A percentile compares a stretch with the other conserved stretches of the same genome.
Evolutionary conservation across 352 stramenopile genomes (phyloP).

Genomic region (Proteromonas lacertae): DNA sequence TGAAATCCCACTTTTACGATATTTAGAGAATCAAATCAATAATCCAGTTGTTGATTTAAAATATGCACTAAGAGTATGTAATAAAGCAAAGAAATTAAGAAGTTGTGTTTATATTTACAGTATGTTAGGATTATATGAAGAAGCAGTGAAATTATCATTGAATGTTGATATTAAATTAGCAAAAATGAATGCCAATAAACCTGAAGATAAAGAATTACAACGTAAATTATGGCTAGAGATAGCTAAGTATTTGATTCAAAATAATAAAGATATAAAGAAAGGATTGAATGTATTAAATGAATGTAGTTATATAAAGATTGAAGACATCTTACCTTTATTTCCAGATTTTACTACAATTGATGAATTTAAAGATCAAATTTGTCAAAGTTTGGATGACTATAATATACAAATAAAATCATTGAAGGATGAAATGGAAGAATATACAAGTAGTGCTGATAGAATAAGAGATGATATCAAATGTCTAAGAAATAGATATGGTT

Average conservation of each 20-base stretch:
- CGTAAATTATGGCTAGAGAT: constrained; percentile 71
- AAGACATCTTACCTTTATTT: constrained; percentile 68
- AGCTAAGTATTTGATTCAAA: constrained; percentile 52
- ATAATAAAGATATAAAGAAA: constrained; percentile 27
- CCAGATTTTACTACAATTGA: constrained; percentile 72
- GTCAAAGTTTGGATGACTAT: constrained; percentile 46
- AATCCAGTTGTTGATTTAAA: neutral
- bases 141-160: constrained; percentile 2
- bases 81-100: neutral
- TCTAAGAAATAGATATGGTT: neutral
- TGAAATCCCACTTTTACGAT: no score
- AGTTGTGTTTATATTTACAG: neutral
- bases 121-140: neutral
- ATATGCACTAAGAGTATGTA: neutral
- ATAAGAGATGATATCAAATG: neutral
- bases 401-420: constrained; percentile 9
- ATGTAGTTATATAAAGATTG: constrained; percentile 32
- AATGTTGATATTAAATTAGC: constrained; percentile 38
- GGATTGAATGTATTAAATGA: constrained; percentile 39
- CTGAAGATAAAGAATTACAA: constrained; percentile 34
- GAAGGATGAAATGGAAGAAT: neutral
- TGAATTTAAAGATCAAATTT: constrained; percentile 73
- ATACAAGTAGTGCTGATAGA: neutral
- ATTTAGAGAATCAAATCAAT: no score
- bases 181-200: constrained; percentile 54